These are phyloP conservation scores for Coleophoma crateriformis DNA, from an alignment of 2,329 filamentous ascomycete species.

Conservation along the genomic window DNA sequence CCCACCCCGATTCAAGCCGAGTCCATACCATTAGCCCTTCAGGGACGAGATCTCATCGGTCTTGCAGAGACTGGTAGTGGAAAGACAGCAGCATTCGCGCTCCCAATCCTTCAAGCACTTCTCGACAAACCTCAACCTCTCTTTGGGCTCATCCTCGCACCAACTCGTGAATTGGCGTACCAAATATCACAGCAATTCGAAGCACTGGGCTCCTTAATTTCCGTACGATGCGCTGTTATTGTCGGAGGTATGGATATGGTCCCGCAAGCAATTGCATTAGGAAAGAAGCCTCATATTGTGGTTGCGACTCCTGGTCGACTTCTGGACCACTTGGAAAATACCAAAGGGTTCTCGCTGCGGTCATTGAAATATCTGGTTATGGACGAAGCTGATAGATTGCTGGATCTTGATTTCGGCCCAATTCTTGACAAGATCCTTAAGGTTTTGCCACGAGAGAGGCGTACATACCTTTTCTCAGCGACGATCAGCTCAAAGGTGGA, in stretches of 20 bases:
- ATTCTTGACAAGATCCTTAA: constrained; percentile 91
- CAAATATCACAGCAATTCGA: constrained; percentile 89
- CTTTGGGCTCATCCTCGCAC: constrained; percentile 86
- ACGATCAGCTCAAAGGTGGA: constrained; percentile 95
- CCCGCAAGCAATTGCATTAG: constrained; percentile 80
- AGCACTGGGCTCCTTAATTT: constrained; percentile 79
- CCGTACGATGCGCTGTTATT: constrained; percentile 78
- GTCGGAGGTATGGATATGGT: constrained; percentile 97
- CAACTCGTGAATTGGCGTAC: constrained; percentile 86
- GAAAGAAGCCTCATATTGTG: constrained; percentile 92
- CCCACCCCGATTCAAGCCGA: constrained; percentile 87
- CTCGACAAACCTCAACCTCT: constrained; percentile 82
- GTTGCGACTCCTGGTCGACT: constrained; percentile 88
- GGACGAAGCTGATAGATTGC: constrained; percentile 87
- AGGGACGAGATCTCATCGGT: constrained; percentile 83
- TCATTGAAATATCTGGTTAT: constrained; percentile 85
- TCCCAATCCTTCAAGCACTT: constrained; percentile 87
- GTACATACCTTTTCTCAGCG: constrained; percentile 88
- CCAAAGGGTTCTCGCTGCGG: constrained; percentile 86
- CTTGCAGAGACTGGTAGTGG: constrained; percentile 92
- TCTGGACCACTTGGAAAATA: constrained; percentile 91
- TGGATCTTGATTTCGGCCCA: constrained; percentile 92
- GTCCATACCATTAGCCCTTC: constrained; percentile 74
- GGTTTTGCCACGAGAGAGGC: constrained; percentile 70
- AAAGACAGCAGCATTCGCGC: constrained; percentile 91